Evolutionary conservation across 352 stramenopile genomes (phyloP).

Genomic region (Globisporangium radiosum): DNA sequence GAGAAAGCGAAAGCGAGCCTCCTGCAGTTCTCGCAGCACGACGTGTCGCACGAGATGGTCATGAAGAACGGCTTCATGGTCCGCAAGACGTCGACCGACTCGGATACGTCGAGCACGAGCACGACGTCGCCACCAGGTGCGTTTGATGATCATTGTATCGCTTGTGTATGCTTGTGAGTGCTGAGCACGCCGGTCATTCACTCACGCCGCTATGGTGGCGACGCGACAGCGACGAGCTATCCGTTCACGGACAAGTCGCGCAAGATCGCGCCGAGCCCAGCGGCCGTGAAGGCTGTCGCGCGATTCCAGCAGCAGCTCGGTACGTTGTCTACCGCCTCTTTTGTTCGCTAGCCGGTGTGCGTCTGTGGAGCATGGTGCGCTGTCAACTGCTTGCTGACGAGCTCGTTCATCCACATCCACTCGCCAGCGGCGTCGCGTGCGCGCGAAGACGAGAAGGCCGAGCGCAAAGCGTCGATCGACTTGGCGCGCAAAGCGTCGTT

Average conservation of each 20-base stretch:
- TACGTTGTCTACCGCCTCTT: slow-evolving; percentile 7
- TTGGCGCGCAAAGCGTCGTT: slow-evolving; percentile 25
- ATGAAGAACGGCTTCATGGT: slow-evolving; percentile 62
- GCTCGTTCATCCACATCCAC: not conserved
- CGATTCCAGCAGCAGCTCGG: slow-evolving; percentile 57
- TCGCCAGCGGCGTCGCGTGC: slow-evolving; percentile 22
- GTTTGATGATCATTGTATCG: not conserved
- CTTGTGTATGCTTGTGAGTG: too few relatives aligned
- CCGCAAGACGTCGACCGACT: slow-evolving; percentile 21
- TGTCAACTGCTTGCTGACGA: not conserved
- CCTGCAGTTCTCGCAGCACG: slow-evolving; percentile 47
- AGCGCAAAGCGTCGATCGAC: slow-evolving; percentile 31
- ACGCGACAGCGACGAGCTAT: slow-evolving; percentile 36
- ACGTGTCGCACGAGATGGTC: slow-evolving; percentile 44
- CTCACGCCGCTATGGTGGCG: too few relatives aligned
- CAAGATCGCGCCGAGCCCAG: slow-evolving; percentile 35
- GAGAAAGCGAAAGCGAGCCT: slow-evolving; percentile 49
- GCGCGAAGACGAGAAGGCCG: slow-evolving; percentile 20
- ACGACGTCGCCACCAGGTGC: slow-evolving; percentile 11
- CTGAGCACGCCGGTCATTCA: too few relatives aligned
- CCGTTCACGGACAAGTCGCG: slow-evolving; percentile 50
- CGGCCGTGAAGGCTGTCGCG: slow-evolving; percentile 37
- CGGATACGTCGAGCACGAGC: slow-evolving; percentile 9
- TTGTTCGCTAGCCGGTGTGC: not conserved
- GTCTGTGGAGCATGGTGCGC: not conserved